phyloP scores from a whole-genome alignment of 139 green algal species.

The Trebouxia sp. region DNA sequence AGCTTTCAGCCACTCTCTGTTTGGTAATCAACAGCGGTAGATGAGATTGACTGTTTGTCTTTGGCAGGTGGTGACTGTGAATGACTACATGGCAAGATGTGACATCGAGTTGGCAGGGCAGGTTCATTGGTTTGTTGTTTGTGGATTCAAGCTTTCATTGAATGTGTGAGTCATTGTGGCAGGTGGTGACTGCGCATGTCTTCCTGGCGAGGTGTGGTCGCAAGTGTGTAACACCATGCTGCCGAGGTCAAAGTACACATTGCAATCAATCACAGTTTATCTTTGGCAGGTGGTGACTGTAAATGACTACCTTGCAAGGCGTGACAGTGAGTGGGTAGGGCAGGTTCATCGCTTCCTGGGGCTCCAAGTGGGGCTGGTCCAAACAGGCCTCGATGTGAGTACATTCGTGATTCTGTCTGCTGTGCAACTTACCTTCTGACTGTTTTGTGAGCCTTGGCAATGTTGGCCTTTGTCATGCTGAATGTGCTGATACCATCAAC shows the following conservation, averaged over 20 bases:
- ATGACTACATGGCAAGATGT: slow-evolving; percentile 96
- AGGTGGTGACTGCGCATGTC: neutral
- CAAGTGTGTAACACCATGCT: neutral
- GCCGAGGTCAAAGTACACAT: too few relatives aligned
- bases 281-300: slow-evolving; percentile 93
- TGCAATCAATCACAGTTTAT: neutral
- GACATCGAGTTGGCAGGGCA: slow-evolving; percentile 96
- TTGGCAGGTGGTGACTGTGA: slow-evolving; percentile 97
- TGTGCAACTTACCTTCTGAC: too few relatives aligned
- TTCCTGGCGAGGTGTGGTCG: neutral
- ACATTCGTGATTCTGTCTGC: neutral
- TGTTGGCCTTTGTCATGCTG: too few relatives aligned
- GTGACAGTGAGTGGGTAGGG: slow-evolving; percentile 95
- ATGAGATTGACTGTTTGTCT: neutral
- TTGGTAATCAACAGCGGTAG: neutral
- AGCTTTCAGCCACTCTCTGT: neutral
- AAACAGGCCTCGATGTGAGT: slow-evolving; percentile 49
- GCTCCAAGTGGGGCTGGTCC: slow-evolving; percentile 86
- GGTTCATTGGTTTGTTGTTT: slow-evolving; percentile 94
- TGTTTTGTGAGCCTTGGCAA: neutral
- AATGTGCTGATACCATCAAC: too few relatives aligned
- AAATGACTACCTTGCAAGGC: slow-evolving; percentile 97
- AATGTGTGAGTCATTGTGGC: too few relatives aligned
- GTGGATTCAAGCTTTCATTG: too few relatives aligned
- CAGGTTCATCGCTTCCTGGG: slow-evolving; percentile 97